Conservation (phyloP, 2,329 filamentous ascomycete genomes). For the Cadophora sp. region DNA sequence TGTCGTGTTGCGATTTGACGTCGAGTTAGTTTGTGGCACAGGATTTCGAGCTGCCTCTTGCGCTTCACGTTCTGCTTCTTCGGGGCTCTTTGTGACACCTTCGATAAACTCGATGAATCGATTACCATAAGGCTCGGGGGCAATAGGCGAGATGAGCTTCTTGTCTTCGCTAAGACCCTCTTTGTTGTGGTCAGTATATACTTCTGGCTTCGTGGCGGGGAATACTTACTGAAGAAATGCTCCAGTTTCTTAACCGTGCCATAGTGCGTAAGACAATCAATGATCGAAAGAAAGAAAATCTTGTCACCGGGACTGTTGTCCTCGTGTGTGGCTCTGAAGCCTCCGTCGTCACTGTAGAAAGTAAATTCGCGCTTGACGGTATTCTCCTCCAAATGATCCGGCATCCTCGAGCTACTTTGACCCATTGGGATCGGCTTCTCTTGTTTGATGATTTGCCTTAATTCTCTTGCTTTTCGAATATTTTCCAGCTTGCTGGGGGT, state of each 20-base stretch:
- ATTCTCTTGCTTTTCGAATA: slow-evolving; percentile 85
- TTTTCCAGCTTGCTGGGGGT: slow-evolving; percentile 95
- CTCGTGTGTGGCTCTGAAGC: slow-evolving; percentile 91
- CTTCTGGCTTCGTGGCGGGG: background rate
- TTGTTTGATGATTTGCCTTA: slow-evolving; percentile 89
- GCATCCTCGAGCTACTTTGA: slow-evolving; percentile 83
- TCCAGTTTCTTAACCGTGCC: slow-evolving; percentile 93
- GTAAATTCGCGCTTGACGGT: slow-evolving; percentile 74
- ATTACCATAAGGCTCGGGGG: slow-evolving; percentile 89
- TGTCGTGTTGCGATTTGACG: slow-evolving; percentile 34
- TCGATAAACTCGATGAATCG: slow-evolving; percentile 93
- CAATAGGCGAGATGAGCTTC: slow-evolving; percentile 89
- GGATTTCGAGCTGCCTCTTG: slow-evolving; percentile 26
- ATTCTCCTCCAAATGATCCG: slow-evolving; percentile 82
- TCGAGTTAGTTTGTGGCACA: slow-evolving; percentile 38
- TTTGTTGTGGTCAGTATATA: slow-evolving; percentile 36
- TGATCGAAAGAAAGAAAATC: slow-evolving; percentile 97
- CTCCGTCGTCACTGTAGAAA: slow-evolving; percentile 94
- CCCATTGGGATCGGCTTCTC: slow-evolving; percentile 95
- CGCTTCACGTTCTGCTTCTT: slow-evolving; percentile 77
- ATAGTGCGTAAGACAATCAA: slow-evolving; percentile 97
- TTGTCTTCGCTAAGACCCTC: slow-evolving; percentile 84
- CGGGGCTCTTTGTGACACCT: slow-evolving; percentile 86
- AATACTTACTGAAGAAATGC: slow-evolving; percentile 77
- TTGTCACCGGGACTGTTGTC: slow-evolving; percentile 84